Percentiles rank a stretch among this genome's conserved stretches.
Evolutionary conservation across 148 eudicot species (phyloP).

Genomic region (Rhododendron ovatum): DNA sequence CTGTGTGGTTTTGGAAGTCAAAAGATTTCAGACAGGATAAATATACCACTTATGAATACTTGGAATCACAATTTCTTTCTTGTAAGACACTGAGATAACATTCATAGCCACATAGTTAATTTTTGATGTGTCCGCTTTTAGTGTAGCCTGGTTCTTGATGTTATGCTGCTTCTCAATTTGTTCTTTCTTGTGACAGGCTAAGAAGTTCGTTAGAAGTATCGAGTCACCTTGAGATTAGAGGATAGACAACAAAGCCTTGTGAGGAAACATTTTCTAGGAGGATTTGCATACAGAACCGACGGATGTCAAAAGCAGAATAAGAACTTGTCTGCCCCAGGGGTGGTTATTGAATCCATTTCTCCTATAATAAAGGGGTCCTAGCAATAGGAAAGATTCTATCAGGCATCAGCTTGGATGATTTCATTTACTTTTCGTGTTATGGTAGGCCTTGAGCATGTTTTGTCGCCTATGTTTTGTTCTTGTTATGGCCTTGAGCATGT

Average conservation of each 20-base stretch:
- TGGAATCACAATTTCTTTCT: slow-evolving; percentile 1
- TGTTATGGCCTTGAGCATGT: not conserved
- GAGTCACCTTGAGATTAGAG: slow-evolving; percentile 43
- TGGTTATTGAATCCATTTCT: not conserved
- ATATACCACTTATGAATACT: not conserved
- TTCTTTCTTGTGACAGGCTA: slow-evolving; percentile 49
- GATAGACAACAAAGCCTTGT: not conserved
- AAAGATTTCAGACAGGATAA: not conserved
- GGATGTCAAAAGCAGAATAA: not conserved
- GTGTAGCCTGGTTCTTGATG: not conserved
- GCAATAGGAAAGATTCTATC: not conserved
- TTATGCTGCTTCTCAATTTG: not conserved
- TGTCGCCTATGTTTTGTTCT: not conserved
- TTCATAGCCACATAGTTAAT: too few relatives aligned
- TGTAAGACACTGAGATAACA: not conserved
- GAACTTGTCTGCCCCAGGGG: not conserved
- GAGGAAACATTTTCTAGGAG: not conserved
- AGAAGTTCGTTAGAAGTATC: slow-evolving; percentile 58
- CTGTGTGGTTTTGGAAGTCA: not conserved
- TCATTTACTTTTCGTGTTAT: not conserved
- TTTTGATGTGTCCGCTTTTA: not conserved
- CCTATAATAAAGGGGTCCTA: not conserved
- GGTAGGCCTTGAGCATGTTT: not conserved
- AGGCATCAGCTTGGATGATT: not conserved
- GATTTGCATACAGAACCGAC: not conserved